These are phyloP conservation scores for Colletotrichum neosansevieriae DNA, from an alignment of 2,329 filamentous ascomycete genomes.

Conservation along the genomic window DNA sequence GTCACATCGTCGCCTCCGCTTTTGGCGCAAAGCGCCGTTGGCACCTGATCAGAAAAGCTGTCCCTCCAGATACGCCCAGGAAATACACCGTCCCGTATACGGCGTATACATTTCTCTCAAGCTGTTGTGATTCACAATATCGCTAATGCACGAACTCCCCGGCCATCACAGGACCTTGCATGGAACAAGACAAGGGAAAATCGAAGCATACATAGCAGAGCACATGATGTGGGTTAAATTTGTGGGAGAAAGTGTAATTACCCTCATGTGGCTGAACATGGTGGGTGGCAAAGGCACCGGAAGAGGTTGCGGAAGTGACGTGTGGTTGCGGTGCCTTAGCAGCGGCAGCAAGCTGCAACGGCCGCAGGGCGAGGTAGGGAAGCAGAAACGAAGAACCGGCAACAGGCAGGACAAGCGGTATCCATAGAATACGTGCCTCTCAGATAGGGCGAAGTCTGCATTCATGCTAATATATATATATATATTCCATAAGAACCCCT, in stretches of 20 bases:
- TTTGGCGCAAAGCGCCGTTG: conserved; percentile 32
- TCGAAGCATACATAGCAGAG: too few species aligned
- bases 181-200: not conserved
- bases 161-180: conserved; percentile 19
- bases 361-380: not conserved
- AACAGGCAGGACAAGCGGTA: not conserved
- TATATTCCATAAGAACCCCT: too few species aligned
- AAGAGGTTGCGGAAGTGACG: conserved; percentile 18
- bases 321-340: conserved; percentile 27
- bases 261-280: too few species aligned
- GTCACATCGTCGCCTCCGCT: conserved; percentile 11
- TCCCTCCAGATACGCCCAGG: conserved; percentile 19
- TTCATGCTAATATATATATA: too few species aligned
- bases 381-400: not conserved
- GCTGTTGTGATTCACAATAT: conserved; percentile 28
- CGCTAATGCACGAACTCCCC: conserved; percentile 26
- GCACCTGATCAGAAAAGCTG: conserved; percentile 28
- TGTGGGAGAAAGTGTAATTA: too few species aligned
- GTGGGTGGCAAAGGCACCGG: too few species aligned
- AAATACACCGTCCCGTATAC: not conserved
- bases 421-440: too few species aligned
- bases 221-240: too few species aligned
- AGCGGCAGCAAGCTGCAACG: conserved; percentile 12
- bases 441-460: too few species aligned
- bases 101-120: not conserved